A percentile compares a stretch with the other conserved stretches of the same genome.
Conservation (phyloP, 2,329 filamentous ascomycete genomes). For the Epichloe baconii region DNA sequence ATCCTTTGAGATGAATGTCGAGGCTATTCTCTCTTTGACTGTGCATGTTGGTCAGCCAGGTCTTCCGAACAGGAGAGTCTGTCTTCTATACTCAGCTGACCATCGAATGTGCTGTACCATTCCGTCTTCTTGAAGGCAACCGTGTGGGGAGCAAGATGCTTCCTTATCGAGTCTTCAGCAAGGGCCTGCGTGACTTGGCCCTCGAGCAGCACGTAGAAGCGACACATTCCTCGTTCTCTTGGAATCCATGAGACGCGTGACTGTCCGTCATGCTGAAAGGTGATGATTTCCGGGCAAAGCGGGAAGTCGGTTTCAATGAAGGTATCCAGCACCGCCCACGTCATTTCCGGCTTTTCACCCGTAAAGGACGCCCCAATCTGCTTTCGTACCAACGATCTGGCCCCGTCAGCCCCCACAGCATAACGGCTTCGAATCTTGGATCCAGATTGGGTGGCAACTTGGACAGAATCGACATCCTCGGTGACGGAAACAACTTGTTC, state of each 20-base stretch:
- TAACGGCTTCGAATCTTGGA: conserved; percentile 25
- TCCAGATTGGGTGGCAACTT: conserved; percentile 20
- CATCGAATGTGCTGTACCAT: conserved; percentile 37
- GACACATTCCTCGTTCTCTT: conserved; percentile 30
- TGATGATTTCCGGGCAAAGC: conserved; percentile 32
- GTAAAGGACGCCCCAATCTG: conserved; percentile 26
- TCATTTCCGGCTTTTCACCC: conserved; percentile 35
- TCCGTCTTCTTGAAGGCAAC: conserved; percentile 31
- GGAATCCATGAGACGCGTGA: conserved; percentile 36
- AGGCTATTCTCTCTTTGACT: conserved; percentile 30
- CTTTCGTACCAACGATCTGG: conserved; percentile 32
- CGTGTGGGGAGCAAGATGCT: conserved; percentile 29
- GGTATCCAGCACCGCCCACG: conserved; percentile 34
- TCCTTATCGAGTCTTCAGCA: conserved; percentile 27
- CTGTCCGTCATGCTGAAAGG: conserved; percentile 31
- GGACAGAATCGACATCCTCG: conserved; percentile 40
- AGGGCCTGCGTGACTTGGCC: conserved; percentile 28
- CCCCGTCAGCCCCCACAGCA: conserved; percentile 39
- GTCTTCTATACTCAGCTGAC: conserved; percentile 17
- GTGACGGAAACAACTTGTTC: conserved; percentile 32
- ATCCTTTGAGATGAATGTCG: conserved; percentile 24
- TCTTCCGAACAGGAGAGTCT: neutral
- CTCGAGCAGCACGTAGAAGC: conserved; percentile 34
- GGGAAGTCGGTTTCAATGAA: conserved; percentile 38
- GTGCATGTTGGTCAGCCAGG: neutral